Evolutionary conservation across 345 rosid genomes (phyloP).

Genomic region (Punica granatum): DNA sequence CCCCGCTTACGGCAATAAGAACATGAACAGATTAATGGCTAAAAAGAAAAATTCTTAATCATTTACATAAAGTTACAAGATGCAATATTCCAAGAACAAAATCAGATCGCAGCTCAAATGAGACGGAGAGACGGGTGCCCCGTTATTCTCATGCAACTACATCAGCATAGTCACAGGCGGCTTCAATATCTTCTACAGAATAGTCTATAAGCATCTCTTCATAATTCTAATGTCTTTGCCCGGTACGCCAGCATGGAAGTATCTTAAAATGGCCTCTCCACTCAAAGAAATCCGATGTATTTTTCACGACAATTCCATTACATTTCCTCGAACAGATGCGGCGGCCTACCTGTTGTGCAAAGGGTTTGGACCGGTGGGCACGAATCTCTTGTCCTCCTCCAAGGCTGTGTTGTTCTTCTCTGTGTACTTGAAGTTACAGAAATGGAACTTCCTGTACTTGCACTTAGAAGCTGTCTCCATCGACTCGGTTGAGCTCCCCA

Average conservation of each 20-base stretch:
- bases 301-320: not conserved
- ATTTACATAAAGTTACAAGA: not conserved
- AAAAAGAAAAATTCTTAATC: not conserved
- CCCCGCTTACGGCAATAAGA: no score
- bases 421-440: not conserved
- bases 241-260: not conserved
- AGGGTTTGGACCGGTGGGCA: slow-evolving; percentile 3
- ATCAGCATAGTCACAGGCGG: not conserved
- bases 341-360: not conserved
- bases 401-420: not conserved
- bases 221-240: not conserved
- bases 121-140: not conserved
- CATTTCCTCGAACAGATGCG: not conserved
- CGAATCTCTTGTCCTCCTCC: not conserved
- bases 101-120: no score
- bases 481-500: not conserved
- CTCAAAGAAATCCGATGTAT: not conserved
- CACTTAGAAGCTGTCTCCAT: not conserved
- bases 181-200: not conserved
- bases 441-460: not conserved
- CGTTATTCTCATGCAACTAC: not conserved
- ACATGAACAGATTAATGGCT: not conserved
- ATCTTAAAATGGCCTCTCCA: not conserved
- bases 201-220: not conserved
- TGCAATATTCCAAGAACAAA: not conserved